phyloP scores from a whole-genome alignment of 1,284 basidiomycete species.

The Apiotrichum domesticum region DNA sequence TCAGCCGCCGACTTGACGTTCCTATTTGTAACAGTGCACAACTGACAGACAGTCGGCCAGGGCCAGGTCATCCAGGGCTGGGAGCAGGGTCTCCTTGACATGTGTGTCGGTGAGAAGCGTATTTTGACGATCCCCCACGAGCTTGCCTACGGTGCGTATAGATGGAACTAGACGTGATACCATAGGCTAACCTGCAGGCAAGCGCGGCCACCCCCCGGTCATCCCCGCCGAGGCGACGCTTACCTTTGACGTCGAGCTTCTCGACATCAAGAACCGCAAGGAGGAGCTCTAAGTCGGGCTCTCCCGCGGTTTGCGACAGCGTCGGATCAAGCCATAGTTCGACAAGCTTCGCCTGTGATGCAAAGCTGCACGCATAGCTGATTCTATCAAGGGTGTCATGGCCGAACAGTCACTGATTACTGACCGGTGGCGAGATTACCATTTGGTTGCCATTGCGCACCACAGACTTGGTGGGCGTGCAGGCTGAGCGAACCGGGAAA shows the following conservation, averaged over 20 bases:
- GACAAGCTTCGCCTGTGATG: no score
- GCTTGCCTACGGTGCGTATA: slow-evolving; percentile 69
- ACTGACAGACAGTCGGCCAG: slow-evolving; percentile 44
- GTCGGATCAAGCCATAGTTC: no score
- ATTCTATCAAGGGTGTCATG: no score
- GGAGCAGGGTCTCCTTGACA: slow-evolving; percentile 53
- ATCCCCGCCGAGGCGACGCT: slow-evolving; percentile 81
- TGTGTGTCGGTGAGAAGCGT: slow-evolving; percentile 87
- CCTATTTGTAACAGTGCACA: no score
- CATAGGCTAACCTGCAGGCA: slow-evolving; percentile 47
- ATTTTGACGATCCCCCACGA: slow-evolving; percentile 75
- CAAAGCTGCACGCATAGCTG: no score
- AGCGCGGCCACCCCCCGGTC: slow-evolving; percentile 50
- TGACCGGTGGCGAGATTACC: no score
- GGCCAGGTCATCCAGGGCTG: slow-evolving; percentile 53
- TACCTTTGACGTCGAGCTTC: slow-evolving; percentile 81
- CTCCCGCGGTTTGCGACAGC: no score
- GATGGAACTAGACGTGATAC: neutral
- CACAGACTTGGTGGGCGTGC: no score
- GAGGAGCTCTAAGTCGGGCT: slow-evolving; percentile 29
- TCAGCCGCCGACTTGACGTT: no score
- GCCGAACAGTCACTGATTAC: no score
- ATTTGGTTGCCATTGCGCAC: no score
- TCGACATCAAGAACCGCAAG: slow-evolving; percentile 52
- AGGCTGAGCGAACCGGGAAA: no score